Evolutionary conservation across 2,329 filamentous ascomycete genomes (phyloP).

Genomic region (Aureobasidium pullulans): DNA sequence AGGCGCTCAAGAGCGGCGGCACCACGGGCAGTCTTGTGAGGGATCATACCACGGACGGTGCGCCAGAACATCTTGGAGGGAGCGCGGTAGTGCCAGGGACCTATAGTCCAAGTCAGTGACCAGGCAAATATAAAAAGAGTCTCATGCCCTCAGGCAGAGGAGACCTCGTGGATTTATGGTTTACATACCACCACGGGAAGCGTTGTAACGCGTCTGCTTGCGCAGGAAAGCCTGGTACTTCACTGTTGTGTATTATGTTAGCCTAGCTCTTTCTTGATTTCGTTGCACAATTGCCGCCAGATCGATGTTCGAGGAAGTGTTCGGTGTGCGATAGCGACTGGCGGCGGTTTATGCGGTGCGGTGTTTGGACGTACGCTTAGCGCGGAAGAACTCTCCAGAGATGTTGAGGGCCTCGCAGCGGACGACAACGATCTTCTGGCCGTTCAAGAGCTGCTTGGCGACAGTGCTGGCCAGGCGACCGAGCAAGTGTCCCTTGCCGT

Average conservation of each 20-base stretch:
- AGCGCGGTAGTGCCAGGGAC: conserved; percentile 99
- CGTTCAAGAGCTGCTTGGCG: conserved; percentile 97
- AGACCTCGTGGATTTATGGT: conserved; percentile 16
- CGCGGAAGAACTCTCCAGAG: conserved; percentile 99
- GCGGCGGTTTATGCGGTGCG: conserved; percentile 11
- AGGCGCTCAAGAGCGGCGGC: conserved; percentile 94
- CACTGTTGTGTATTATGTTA: conserved; percentile 54
- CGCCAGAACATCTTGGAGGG: conserved; percentile 99
- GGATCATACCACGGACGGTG: conserved; percentile 99
- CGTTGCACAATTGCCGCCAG: conserved; percentile 7
- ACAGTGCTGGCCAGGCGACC: conserved; percentile 97
- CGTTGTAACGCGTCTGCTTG: conserved; percentile 99
- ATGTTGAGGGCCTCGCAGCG: conserved; percentile 99
- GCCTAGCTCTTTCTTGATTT: conserved; percentile 9
- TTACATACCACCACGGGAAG: conserved; percentile 85
- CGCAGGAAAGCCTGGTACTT: conserved; percentile 99
- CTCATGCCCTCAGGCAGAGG: conserved; percentile 4
- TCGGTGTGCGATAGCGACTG: not conserved
- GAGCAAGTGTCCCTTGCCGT: conserved; percentile 99
- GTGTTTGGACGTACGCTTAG: conserved; percentile 79
- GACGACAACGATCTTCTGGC: conserved; percentile 99
- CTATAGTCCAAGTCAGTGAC: conserved; percentile 35
- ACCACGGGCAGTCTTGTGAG: conserved; percentile 98
- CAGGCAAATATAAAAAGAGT: conserved; percentile 11
- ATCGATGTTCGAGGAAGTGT: not conserved